Base-by-base conservation (phyloP, 1,284 basidiomycete species). In the Papiliotrema fonsecae region DNA sequence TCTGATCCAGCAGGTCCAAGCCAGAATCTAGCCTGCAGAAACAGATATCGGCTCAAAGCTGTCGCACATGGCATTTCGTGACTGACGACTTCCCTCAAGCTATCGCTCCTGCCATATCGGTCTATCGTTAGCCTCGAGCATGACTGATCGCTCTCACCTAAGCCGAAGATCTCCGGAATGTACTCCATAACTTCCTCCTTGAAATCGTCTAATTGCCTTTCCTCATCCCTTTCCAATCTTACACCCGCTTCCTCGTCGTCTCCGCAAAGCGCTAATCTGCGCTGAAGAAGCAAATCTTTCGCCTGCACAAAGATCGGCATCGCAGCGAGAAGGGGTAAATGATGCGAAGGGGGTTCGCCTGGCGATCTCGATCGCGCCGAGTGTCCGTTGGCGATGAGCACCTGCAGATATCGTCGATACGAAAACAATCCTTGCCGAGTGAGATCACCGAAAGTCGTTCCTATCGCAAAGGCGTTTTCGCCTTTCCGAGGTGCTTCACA, bases 401-500 rank as follows among this genome's bases (percentile, higher is more conserved):
- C 80, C 62, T 91, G 87, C 26, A 94, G 79, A 63, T 93, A 96
- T 35, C 79, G 78, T n/a, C 82, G 77, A 62, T 89, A 94, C 1
- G 85, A 87, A 67, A 94, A 93, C 19, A 91, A 68, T 3, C 82
- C 83, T 24, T 79, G 75, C 59, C 85, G 81, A 4, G 87, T 82
- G 2, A 94, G 78, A 65, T 89, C 86, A 11, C 87, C 89, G 52
- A 86, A 87, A 4, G 92, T 75, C 21, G 86, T 76, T 9, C 87
- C 81, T 31, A 91, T 79, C 18, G 81, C 76, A 32, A 76, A 75
- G 2, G 85, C 73, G 63, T 84, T 88, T 16, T 75, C 73, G 4
- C 70, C 56, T 28, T 87, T 80, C 6, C 76, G 79, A 4, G 84
- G 83, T 11, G 81, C 78, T 4, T 81, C 78, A 11, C 79, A 84